A percentile compares a stretch with the other conserved stretches of the same genome.
These are phyloP conservation scores for Penstemon barbatus DNA, from an alignment of 257 asterid genomes.

Conservation along the genomic window DNA sequence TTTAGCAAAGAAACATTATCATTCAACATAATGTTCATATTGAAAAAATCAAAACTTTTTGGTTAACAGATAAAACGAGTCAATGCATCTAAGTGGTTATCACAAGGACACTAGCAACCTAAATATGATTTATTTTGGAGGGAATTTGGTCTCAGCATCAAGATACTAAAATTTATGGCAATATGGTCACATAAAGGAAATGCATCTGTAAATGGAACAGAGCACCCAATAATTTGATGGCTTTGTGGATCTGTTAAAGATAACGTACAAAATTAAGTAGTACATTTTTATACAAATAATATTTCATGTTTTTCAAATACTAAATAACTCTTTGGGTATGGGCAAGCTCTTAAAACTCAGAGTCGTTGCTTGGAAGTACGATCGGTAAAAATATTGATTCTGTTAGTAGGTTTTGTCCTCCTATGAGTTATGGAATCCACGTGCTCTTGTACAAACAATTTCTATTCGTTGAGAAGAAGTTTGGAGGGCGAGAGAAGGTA, in stretches of 20 bases:
- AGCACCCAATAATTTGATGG: not conserved
- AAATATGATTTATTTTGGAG: not conserved
- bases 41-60: not conserved
- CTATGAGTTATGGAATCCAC: not conserved
- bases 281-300: no score
- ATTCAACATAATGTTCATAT: slow-evolving; percentile 8
- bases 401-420: not conserved
- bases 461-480: not conserved
- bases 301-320: no score
- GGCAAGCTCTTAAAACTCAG: not conserved
- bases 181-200: not conserved
- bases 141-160: not conserved
- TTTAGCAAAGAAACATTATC: not conserved
- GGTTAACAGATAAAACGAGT: not conserved
- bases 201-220: not conserved
- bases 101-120: not conserved
- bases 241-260: no score
- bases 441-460: not conserved
- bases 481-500: not conserved
- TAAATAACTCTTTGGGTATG: no score
- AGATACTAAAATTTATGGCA: not conserved
- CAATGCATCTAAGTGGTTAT: not conserved
- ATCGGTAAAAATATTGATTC: not conserved
- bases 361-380: not conserved
- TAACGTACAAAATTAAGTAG: not conserved